These are phyloP conservation scores for Cladorrhinum sp. DNA, from an alignment of 2,329 filamentous ascomycete species.

Conservation along the genomic window DNA sequence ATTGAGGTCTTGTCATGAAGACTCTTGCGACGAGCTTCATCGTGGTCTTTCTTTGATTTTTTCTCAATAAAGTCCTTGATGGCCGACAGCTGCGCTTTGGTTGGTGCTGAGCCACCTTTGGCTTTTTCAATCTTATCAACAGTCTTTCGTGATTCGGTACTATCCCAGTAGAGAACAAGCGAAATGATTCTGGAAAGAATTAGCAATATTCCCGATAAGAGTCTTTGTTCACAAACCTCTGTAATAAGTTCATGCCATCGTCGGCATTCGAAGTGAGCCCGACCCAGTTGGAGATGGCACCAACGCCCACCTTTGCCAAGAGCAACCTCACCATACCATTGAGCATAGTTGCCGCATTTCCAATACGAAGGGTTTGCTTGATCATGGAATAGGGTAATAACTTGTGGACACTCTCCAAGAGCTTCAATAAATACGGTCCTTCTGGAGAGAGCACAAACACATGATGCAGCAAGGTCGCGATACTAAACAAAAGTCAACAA, in stretches of 20 bases:
- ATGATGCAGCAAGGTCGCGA: constrained; percentile 72
- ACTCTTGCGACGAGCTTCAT: constrained; percentile 57
- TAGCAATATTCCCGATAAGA: constrained; percentile 8
- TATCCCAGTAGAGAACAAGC: constrained; percentile 70
- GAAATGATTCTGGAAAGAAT: constrained; percentile 61
- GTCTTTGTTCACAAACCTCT: constrained; percentile 41
- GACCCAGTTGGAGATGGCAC: constrained; percentile 74
- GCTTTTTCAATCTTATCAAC: constrained; percentile 62
- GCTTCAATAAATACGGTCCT: constrained; percentile 68
- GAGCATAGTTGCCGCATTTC: constrained; percentile 81
- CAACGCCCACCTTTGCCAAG: constrained; percentile 74
- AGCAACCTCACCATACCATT: constrained; percentile 69
- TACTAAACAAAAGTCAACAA: constrained; percentile 40
- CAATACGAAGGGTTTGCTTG: constrained; percentile 69
- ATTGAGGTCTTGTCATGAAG: constrained; percentile 55
- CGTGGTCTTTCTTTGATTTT: constrained; percentile 51
- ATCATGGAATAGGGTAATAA: constrained; percentile 70
- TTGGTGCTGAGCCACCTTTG: constrained; percentile 48
- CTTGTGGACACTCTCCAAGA: constrained; percentile 67
- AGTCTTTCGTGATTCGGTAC: constrained; percentile 64
- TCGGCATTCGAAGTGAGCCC: constrained; percentile 68
- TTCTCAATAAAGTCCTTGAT: constrained; percentile 58
- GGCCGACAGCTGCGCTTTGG: constrained; percentile 58
- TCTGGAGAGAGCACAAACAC: constrained; percentile 71
- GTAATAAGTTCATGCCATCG: constrained; percentile 78